Evolutionary conservation across 805 yeast species (phyloP).

Genomic region (Wickerhamomyces rabaulensis): DNA sequence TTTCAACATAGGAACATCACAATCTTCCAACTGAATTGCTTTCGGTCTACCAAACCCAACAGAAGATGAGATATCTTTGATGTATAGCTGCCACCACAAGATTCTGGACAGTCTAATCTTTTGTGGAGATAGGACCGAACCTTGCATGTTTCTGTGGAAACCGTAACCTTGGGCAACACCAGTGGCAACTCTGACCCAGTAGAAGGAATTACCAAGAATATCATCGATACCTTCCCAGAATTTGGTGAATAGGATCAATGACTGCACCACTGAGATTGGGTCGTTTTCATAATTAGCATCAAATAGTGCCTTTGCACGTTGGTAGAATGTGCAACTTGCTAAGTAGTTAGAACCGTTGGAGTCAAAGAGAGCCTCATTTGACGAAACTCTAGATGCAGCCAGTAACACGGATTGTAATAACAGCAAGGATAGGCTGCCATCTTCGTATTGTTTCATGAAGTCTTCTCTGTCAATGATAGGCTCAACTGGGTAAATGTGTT

Average conservation of each 20-base stretch:
- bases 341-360: constrained; percentile 39
- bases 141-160: constrained; percentile 52
- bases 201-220: constrained; percentile 58
- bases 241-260: constrained; percentile 56
- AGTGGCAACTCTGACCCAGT: constrained; percentile 67
- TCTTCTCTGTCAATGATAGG: constrained; percentile 62
- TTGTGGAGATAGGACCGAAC: constrained; percentile 31
- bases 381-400: constrained; percentile 60
- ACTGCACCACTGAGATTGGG: constrained; percentile 55
- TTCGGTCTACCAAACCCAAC: constrained; percentile 73
- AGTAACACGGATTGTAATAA: constrained; percentile 62
- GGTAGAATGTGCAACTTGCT: constrained; percentile 55
- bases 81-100: constrained; percentile 74
- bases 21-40: constrained; percentile 62
- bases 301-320: constrained; percentile 69
- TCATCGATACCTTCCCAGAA: constrained; percentile 75
- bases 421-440: constrained; percentile 54
- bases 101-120: constrained; percentile 53
- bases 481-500: constrained; percentile 57
- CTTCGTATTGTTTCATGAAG: constrained; percentile 55
- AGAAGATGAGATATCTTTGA: constrained; percentile 64
- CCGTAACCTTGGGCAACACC: constrained; percentile 74
- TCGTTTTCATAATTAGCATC: constrained; percentile 68
- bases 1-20: constrained; percentile 69
- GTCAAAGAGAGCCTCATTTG: constrained; percentile 47